phyloP scores from a whole-genome alignment of 768 basidiomycete genomes.

The Naematelia encephala region DNA sequence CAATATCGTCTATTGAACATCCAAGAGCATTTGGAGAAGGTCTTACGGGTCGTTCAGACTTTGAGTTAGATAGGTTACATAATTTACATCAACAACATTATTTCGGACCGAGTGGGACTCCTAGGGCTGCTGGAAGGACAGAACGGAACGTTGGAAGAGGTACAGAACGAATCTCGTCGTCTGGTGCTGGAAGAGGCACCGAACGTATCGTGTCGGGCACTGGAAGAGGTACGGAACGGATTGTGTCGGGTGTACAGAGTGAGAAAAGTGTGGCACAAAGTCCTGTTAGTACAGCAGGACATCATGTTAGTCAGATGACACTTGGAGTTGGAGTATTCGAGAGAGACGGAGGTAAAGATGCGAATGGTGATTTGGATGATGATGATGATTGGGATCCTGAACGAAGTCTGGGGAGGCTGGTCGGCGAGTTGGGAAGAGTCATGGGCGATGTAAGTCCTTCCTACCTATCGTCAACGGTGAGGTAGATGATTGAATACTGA shows the following conservation, averaged over 20 bases:
- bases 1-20: constrained; percentile 20
- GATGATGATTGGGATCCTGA: constrained; percentile 57
- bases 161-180: background rate
- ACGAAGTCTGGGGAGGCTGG: constrained; percentile 43
- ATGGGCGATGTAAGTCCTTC: constrained; percentile 19
- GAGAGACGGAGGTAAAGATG: constrained; percentile 51
- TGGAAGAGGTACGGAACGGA: constrained; percentile 8
- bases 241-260: constrained; percentile 3
- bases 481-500: too few species aligned
- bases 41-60: constrained; percentile 6
- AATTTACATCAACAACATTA: background rate
- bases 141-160: constrained; percentile 12
- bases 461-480: background rate
- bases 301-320: constrained; percentile 85
- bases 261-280: constrained; percentile 31
- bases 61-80: background rate
- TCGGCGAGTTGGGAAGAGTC: constrained; percentile 42
- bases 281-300: constrained; percentile 71
- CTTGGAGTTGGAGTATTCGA: constrained; percentile 74
- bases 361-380: constrained; percentile 67
- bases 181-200: too few species aligned
- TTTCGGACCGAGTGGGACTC: constrained; percentile 31
- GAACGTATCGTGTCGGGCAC: background rate
- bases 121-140: constrained; percentile 20
- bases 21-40: constrained; percentile 23